These are phyloP conservation scores for Neoboletus magnificus DNA, from an alignment of 768 basidiomycete genomes.

Conservation along the genomic window DNA sequence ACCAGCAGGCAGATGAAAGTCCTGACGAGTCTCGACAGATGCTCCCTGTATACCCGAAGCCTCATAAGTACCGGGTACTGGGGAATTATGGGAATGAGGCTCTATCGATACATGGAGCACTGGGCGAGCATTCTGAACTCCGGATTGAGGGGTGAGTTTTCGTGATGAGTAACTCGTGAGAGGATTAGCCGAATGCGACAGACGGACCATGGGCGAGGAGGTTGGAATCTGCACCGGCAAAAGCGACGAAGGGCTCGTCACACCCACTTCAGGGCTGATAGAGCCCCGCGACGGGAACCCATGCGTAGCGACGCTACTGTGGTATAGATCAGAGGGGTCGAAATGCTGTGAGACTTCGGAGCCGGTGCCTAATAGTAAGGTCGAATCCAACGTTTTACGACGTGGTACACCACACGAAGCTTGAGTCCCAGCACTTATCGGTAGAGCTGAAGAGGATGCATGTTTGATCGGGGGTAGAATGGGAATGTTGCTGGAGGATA, in stretches of 20 bases:
- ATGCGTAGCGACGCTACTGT: slow-evolving; percentile 8
- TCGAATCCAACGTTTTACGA: slow-evolving; percentile 6
- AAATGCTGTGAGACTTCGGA: slow-evolving; percentile 1
- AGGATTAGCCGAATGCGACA: not conserved
- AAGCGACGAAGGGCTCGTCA: not conserved
- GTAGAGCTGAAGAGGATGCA: not conserved
- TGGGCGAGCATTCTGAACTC: not conserved
- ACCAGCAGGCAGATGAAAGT: not conserved
- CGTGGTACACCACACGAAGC: not conserved
- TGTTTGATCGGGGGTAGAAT: slow-evolving; percentile 3
- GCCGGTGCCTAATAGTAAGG: slow-evolving; percentile 1
- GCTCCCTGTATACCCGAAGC: not conserved
- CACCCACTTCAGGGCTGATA: not conserved
- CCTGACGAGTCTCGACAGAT: not conserved
- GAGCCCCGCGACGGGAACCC: slow-evolving; percentile 2
- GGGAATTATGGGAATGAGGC: not conserved
- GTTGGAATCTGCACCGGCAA: not conserved
- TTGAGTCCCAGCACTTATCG: not conserved
- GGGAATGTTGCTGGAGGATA: slow-evolving; percentile 1
- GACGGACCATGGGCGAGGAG: not conserved
- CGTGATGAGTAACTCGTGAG: not conserved
- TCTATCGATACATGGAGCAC: not conserved
- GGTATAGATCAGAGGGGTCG: slow-evolving; percentile 16
- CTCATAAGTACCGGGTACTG: not conserved
- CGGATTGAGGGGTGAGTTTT: not conserved